Conservation (phyloP, 2,329 filamentous ascomycete species). For the Escovopsis weberi region DNA sequence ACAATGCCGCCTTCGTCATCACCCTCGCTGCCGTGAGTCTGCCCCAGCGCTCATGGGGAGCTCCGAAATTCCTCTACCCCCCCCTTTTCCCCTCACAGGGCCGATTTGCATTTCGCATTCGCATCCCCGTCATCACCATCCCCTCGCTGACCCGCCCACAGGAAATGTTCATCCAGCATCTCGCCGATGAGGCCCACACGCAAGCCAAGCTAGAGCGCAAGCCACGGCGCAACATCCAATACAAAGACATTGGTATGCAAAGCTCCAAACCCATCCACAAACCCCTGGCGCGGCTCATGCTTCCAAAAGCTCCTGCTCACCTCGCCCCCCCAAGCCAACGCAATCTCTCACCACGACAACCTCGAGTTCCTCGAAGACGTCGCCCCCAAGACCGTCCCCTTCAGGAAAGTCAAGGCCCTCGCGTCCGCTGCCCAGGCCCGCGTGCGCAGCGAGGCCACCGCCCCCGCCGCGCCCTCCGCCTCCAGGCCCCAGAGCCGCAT, state of each 20-base stretch:
- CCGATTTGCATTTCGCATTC: too few relatives aligned
- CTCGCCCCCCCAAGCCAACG: slow-evolving; percentile 44
- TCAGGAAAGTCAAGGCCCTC: slow-evolving; percentile 60
- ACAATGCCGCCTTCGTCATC: slow-evolving; percentile 88
- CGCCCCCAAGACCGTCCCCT: slow-evolving; percentile 73
- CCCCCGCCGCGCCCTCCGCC: slow-evolving; percentile 7
- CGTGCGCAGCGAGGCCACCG: slow-evolving; percentile 25
- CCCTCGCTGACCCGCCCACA: slow-evolving; percentile 22
- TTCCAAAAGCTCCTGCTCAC: slow-evolving; percentile 2
- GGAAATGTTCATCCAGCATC: slow-evolving; percentile 93
- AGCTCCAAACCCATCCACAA: slow-evolving; percentile 13
- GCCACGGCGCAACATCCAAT: slow-evolving; percentile 85
- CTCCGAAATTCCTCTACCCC: too few relatives aligned
- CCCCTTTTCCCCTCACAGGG: neutral
- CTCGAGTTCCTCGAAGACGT: slow-evolving; percentile 90
- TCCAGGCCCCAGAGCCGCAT: slow-evolving; percentile 2
- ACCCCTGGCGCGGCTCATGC: neutral
- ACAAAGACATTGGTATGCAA: slow-evolving; percentile 81
- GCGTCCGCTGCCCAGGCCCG: slow-evolving; percentile 34
- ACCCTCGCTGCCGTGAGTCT: slow-evolving; percentile 65
- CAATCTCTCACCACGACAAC: slow-evolving; percentile 78
- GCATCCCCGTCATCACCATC: too few relatives aligned
- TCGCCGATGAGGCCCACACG: slow-evolving; percentile 71
- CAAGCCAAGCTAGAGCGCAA: slow-evolving; percentile 86
- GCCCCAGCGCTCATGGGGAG: too few relatives aligned